These are phyloP conservation scores for Trapa incisa DNA, from an alignment of 345 rosid genomes.

Conservation along the genomic window DNA sequence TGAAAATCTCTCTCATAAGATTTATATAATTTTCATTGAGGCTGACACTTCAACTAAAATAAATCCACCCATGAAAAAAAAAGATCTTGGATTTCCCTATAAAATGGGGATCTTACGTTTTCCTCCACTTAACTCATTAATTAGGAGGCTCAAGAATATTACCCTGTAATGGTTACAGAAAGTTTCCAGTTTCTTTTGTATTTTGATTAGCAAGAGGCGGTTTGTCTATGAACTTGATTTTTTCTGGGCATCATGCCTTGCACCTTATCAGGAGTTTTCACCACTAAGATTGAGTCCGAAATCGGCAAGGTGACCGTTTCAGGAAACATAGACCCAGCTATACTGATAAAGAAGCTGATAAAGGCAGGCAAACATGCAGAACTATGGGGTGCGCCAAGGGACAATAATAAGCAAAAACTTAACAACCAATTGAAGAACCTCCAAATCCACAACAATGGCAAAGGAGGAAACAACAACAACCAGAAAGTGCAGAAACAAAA, in stretches of 20 bases:
- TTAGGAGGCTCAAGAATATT: too few relatives aligned
- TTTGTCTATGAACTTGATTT: neutral
- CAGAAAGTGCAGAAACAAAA: slow-evolving; percentile 44
- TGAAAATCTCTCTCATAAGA: neutral
- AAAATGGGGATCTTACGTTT: neutral
- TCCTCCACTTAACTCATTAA: neutral
- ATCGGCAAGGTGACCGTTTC: slow-evolving; percentile 77
- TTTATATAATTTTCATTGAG: neutral
- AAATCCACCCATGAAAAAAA: neutral
- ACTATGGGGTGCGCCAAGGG: slow-evolving; percentile 57
- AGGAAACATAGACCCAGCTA: slow-evolving; percentile 53
- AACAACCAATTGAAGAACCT: slow-evolving; percentile 62
- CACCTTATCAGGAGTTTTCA: slow-evolving; percentile 54
- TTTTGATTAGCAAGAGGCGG: neutral
- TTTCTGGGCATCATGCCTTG: neutral
- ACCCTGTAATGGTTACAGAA: too few relatives aligned
- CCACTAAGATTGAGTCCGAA: slow-evolving; percentile 60
- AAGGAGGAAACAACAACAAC: slow-evolving; percentile 27
- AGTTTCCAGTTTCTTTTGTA: neutral
- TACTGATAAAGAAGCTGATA: slow-evolving; percentile 74
- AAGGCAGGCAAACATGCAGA: slow-evolving; percentile 93
- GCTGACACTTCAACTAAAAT: neutral
- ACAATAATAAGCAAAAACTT: slow-evolving; percentile 21
- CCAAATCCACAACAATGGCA: slow-evolving; percentile 51
- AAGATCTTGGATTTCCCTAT: neutral